Conservation (phyloP, 202 grass and related monocot species). For the Hordeum pubiflorum region DNA sequence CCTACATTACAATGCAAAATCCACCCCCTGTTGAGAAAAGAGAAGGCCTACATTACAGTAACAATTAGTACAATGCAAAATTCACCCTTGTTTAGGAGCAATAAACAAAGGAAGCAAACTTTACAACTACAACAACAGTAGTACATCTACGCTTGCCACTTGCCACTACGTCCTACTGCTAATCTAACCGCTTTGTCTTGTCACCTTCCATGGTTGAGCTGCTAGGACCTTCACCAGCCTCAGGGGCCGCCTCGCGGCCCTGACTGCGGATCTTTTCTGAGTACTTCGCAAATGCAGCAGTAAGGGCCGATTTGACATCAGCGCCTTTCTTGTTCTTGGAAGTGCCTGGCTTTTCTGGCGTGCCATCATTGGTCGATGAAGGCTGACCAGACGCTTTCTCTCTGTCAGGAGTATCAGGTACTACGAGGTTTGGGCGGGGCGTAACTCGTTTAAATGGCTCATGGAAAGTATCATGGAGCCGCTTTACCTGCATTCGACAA, state of each 20-base stretch:
- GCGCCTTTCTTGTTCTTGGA: constrained; percentile 37
- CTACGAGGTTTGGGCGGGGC: constrained; percentile 30
- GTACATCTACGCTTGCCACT: not conserved
- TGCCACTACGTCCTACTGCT: not conserved
- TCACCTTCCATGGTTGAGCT: constrained; percentile 13
- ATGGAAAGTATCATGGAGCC: constrained; percentile 88
- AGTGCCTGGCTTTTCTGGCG: not conserved
- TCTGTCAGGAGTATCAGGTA: constrained; percentile 52
- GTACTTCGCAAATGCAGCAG: constrained; percentile 73
- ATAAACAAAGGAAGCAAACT: not conserved
- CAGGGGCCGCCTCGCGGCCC: not conserved
- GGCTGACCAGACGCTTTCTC: constrained; percentile 35
- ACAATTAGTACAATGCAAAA: not conserved
- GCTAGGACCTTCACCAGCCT: constrained; percentile 13
- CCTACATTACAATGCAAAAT: not conserved
- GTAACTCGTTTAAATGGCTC: constrained; percentile 74
- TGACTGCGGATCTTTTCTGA: constrained; percentile 56
- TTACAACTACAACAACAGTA: constrained; percentile 19
- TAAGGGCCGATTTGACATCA: constrained; percentile 59
- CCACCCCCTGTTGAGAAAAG: no score
- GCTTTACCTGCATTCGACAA: constrained; percentile 52
- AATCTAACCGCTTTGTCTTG: constrained; percentile 16
- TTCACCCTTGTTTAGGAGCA: not conserved
- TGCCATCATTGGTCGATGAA: constrained; percentile 16
- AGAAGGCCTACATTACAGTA: not conserved